Conservation (phyloP, 2,329 filamentous ascomycete species). For the Cryoendolithus antarcticus region DNA sequence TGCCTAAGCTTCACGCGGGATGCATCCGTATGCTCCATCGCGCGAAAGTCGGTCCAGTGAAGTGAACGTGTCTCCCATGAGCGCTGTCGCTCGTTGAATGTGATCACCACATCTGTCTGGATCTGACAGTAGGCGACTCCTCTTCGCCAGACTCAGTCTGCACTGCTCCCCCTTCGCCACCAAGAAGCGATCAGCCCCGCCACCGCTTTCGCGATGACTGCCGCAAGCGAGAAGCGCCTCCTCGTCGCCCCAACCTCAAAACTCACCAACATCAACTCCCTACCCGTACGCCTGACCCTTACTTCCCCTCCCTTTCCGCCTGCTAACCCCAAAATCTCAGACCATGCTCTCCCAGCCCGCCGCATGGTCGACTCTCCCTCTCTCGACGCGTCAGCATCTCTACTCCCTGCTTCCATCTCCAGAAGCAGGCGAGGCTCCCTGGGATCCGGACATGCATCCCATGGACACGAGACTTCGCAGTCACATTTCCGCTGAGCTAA, state of each 20-base stretch:
- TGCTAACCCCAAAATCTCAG: constrained; percentile 7
- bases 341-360: constrained; percentile 15
- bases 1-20: too few species aligned
- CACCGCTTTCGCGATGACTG: constrained; percentile 2
- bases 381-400: constrained; percentile 13
- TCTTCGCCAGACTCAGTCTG: too few species aligned
- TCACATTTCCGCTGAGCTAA: constrained; percentile 41
- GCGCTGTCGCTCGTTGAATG: too few species aligned
- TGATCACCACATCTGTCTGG: too few species aligned
- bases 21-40: too few species aligned
- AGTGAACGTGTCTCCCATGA: too few species aligned
- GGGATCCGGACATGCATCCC: constrained; percentile 28
- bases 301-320: too few species aligned
- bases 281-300: too few species aligned
- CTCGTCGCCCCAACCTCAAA: constrained; percentile 16
- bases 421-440: constrained; percentile 11
- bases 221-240: constrained; percentile 14
- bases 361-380: constrained; percentile 18
- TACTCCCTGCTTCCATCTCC: constrained; percentile 19
- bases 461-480: constrained; percentile 30
- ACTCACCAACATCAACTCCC: constrained; percentile 14
- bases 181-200: too few species aligned
- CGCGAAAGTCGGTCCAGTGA: too few species aligned
- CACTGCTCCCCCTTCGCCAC: too few species aligned
- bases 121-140: too few species aligned